Evolutionary conservation across 2,329 filamentous ascomycete species (phyloP).

Genomic region (Clonostachys sp.): DNA sequence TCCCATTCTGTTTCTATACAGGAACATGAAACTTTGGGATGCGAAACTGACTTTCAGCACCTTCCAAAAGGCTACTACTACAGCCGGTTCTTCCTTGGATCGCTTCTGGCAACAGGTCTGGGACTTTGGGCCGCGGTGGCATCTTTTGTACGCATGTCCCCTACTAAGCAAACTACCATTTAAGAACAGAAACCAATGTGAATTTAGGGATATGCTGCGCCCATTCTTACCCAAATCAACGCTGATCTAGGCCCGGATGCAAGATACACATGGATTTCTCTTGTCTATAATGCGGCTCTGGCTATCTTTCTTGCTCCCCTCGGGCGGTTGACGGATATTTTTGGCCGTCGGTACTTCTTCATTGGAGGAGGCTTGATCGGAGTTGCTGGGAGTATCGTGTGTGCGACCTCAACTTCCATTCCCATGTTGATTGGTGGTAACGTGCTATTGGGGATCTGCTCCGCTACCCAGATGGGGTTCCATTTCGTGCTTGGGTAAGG

Average conservation of each 20-base stretch:
- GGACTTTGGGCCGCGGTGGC: constrained; percentile 2
- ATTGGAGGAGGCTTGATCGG: constrained; percentile 10
- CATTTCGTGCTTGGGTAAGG: constrained; percentile 7
- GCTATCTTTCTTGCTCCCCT: constrained; percentile 12
- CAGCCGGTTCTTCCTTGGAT: constrained; percentile 3
- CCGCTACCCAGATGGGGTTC: constrained; percentile 8
- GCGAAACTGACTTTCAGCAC: background rate
- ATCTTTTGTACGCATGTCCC: background rate
- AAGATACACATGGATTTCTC: constrained; percentile 10
- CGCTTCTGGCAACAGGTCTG: constrained; percentile 2
- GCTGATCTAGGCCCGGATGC: constrained; percentile 12
- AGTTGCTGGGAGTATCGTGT: constrained; percentile 6
- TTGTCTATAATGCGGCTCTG: constrained; percentile 3
- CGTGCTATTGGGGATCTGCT: constrained; percentile 6
- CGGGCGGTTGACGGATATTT: constrained; percentile 27
- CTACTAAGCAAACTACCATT: too few species aligned
- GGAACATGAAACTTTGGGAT: too few species aligned
- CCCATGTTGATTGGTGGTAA: constrained; percentile 8
- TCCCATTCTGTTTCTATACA: too few species aligned
- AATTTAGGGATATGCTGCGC: background rate
- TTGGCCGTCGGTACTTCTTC: constrained; percentile 27
- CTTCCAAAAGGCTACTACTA: constrained; percentile 3
- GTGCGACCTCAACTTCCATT: constrained; percentile 4
- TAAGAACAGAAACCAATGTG: too few species aligned
- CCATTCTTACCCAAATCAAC: constrained; percentile 1